Evolutionary conservation across 768 basidiomycete species (phyloP).

Genomic region (Russula vinacea): DNA sequence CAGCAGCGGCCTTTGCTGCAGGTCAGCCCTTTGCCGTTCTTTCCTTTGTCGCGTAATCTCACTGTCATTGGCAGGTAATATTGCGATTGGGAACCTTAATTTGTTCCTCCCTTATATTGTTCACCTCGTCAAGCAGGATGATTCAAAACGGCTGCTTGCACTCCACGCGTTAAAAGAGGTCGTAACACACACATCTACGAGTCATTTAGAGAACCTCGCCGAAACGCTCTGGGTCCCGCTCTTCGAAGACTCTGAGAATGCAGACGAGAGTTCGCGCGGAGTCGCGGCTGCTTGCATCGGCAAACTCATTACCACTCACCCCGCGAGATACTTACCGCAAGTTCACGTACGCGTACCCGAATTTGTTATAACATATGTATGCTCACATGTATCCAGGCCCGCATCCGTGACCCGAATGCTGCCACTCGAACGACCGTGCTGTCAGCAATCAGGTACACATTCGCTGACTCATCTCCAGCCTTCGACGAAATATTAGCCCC

Average conservation of each 20-base stretch:
- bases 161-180: slow-evolving; percentile 95
- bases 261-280: slow-evolving; percentile 89
- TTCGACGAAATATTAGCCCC: slow-evolving; percentile 92
- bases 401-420: slow-evolving; percentile 64
- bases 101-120: slow-evolving; percentile 85
- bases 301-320: slow-evolving; percentile 89
- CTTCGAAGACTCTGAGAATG: slow-evolving; percentile 84
- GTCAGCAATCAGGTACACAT: slow-evolving; percentile 86
- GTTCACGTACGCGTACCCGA: slow-evolving; percentile 63
- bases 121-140: slow-evolving; percentile 68
- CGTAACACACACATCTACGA: slow-evolving; percentile 84
- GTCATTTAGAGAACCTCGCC: slow-evolving; percentile 81
- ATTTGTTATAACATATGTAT: not conserved
- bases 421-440: slow-evolving; percentile 84
- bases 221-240: slow-evolving; percentile 90
- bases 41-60: not conserved
- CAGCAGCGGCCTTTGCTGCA: slow-evolving; percentile 92
- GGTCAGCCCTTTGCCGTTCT: slow-evolving; percentile 45
- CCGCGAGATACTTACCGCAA: slow-evolving; percentile 86
- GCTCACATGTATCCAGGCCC: slow-evolving; percentile 44
- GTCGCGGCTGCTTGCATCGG: slow-evolving; percentile 96
- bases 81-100: slow-evolving; percentile 88
- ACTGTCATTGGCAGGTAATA: slow-evolving; percentile 59
- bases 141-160: slow-evolving; percentile 76
- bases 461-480: slow-evolving; percentile 78